Evolutionary conservation across 148 eudicot species (phyloP), one percentile per base, ranked within the genome.

Genomic region (Vaccinium vitisidaea): DNA sequence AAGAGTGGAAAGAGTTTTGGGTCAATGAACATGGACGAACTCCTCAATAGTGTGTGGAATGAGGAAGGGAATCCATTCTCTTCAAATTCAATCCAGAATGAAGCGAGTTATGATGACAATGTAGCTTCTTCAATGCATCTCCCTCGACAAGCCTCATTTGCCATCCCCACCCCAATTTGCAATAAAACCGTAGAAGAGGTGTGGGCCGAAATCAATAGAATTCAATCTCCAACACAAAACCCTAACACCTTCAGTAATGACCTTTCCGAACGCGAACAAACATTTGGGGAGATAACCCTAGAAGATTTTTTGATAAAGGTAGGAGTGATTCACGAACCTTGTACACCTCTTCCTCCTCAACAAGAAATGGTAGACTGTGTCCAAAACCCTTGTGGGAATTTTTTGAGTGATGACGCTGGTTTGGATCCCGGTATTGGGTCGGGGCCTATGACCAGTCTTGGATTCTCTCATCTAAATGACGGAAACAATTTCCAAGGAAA

Each of bases 231-330:
- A 1, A 5, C 52, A 39, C 59, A 39, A 14, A 55, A 32, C 36
- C 53, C 10, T 0, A 39, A 30, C 55, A 14, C 21, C 8, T 5
- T 11, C 1, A 39, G n/a, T 15, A 19, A 18, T 15, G 30, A 46
- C 56, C 12, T 49, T 12, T 12, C 59, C 0, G 27, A 84, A 65
- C 50, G 63, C 25, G 63, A 78, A 50, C 59, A 78, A 36, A 79
- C 86, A 2, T 36, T 79, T 1, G 86, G 86, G 13, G 86, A 84
- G 82, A 84, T 84, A 21, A 84, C 86, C 54, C 49, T 84, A 46
- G 83, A 84, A 54, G 83, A 84, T 15, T 80, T 84, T 55, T 56
- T 84, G 69, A 23, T 79, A 54, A 84, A 84, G 19, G 78, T 70
- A 13, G 86, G 86, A 11, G 83, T 84, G 16, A 80, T 84, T 54